Evolutionary conservation across 768 basidiomycete genomes (phyloP), one percentile per base, ranked within the genome.

Genomic region (Leccinellum rugosiceps): DNA sequence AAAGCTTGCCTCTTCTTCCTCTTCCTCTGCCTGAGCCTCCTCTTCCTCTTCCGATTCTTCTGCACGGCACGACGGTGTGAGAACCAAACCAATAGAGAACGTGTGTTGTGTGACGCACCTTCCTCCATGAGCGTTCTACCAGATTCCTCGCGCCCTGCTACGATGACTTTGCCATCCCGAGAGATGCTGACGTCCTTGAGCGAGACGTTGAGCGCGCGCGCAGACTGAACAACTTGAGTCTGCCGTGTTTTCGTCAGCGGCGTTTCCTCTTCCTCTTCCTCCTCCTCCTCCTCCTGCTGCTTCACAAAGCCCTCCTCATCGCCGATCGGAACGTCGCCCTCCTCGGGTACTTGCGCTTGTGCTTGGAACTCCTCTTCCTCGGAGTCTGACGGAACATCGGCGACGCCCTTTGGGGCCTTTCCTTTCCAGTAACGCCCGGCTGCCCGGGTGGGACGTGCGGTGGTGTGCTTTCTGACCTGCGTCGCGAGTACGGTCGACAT

Each of bases 391-490:
- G 81, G 76, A 41, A 75, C 72, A 25, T 83, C 83, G 2, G 75
- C 75, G 32, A 75, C 79, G 47, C 89, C 90, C 71, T 91, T 92
- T 1, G 92, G 92, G 0, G 85, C 90, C 64, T 92, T 92, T 55
- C 94, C 94, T 64, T 89, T 90, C 86, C 92, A 91, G 72, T 96
- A 95, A 3, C 94, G 88, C 6, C 83, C 88, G 3, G 84, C 92
- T 5, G 94, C 91, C 52, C 80, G 77, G n/a, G 91, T 81, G 7
- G 85, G 80, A n/a, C 90, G 84, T 21, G 87, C 83, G 8, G 90
- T 86, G 4, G 91, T 90, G 58, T 84, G 82, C 63, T 92, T 92
- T 58, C 85, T 80, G 49, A 72, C 71, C 51, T 74, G 63, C 0
- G 71, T 72, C 53, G 71, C 71, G 45, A 72, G 72, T 8, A 72